Evolutionary conservation across 2,329 filamentous ascomycete species (phyloP), one percentile per base, ranked within the genome.

Genomic region (Colletotrichum chlorophyti): DNA sequence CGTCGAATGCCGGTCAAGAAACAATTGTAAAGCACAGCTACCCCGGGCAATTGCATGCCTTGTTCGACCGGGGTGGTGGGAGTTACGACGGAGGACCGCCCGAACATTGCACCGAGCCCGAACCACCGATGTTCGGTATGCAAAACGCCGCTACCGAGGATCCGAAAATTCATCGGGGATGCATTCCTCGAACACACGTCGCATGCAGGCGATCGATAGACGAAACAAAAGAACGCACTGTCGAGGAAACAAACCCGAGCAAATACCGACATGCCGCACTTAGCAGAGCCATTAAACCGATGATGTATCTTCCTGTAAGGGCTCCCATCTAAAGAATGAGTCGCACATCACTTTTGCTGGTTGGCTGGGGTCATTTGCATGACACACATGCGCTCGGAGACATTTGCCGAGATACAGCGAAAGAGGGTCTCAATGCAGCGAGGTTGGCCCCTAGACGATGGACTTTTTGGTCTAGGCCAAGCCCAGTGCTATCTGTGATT

Each of bases 1-100:
- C 43, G 43, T 32, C 40, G 27, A 15, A 45, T 29, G 21, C 23
- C 21, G 11, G 27, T n/a, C 5, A 66, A 61, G 57, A 68, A 66
- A 55, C 31, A 40, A 29, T 29, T 58, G 32, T 60, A 49, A 51
- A 31, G 21, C 37, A 3, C 15, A 37, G 21, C 27, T 17, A 32
- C 48, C 19, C 42, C 27, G n/a, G 31, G 17, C 27, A 53, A 31
- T 15, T 24, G 29, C 26, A 58, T 42, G n/a, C 2, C 27, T 14
- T 21, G 23, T n/a, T 23, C 40, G n/a, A 42, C 35, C 12, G 35
- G 58, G 38, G 10, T 24, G 5, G 6, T 26, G 23, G 23, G n/a
- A 35, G 46, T 15, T 19, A 32, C 27, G 24, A 43, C 32, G 32
- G 38, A 48, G n/a, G 24, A 47, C 43, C 48, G 54, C 43, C 43